Percentiles rank a stretch among this genome's conserved stretches.
Conservation (phyloP, 106 monocot species). For the Dioscorea zingiberensis region DNA sequence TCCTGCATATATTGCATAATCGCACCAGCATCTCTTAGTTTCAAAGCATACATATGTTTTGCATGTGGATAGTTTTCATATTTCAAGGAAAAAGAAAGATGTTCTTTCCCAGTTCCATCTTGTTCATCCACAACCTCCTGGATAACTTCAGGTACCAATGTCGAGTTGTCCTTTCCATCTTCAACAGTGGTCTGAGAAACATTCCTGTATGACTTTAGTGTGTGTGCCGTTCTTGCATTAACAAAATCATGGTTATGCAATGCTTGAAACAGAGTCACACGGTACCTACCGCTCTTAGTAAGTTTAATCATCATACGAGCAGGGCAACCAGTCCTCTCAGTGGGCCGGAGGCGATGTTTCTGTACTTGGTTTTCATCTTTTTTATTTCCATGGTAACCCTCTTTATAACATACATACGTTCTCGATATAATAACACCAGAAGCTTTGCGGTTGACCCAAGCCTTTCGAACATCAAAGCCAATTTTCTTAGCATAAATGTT, state of each 20-base stretch:
- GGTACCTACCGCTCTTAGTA: slow-evolving; percentile 21
- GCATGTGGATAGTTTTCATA: background rate
- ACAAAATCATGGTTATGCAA: slow-evolving; percentile 27
- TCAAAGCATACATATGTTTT: slow-evolving; percentile 3
- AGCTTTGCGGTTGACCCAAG: slow-evolving; percentile 20
- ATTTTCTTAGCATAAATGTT: slow-evolving; percentile 24
- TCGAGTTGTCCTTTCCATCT: background rate
- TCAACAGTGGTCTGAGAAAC: background rate
- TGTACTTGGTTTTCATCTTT: slow-evolving; percentile 9
- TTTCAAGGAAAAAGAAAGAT: background rate
- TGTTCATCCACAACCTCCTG: background rate
- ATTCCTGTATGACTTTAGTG: slow-evolving; percentile 15
- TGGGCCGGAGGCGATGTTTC: slow-evolving; percentile 10
- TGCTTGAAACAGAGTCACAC: slow-evolving; percentile 17
- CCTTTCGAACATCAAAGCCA: slow-evolving; percentile 39
- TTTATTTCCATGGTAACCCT: slow-evolving; percentile 13
- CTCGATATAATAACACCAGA: slow-evolving; percentile 28
- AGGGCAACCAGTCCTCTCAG: slow-evolving; percentile 22
- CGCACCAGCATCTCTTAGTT: slow-evolving; percentile 25
- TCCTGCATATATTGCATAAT: slow-evolving; percentile 29
- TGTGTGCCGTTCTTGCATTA: slow-evolving; percentile 10
- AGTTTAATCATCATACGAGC: slow-evolving; percentile 25
- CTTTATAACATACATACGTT: slow-evolving; percentile 28
- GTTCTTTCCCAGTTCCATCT: background rate
- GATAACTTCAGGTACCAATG: background rate